Evolutionary conservation across 192 early-diverging fungal genomes (phyloP).

Genomic region (Podila verticillata): DNA sequence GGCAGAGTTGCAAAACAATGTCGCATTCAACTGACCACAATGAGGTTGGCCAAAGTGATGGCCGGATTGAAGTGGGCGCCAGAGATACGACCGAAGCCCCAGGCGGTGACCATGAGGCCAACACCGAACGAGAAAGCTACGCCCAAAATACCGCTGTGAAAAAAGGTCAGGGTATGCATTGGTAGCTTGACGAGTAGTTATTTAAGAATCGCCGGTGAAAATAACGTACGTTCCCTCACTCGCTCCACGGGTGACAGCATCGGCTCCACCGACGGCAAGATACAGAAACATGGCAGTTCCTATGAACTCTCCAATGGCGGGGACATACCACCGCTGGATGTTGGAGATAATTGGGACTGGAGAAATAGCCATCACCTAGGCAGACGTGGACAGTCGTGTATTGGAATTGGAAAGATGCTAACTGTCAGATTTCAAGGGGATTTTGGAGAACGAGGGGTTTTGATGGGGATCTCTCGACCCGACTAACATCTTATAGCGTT

Average conservation of each 20-base stretch:
- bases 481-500: too few species aligned
- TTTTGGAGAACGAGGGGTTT: too few species aligned
- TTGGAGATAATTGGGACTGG: neutral
- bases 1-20: too few species aligned
- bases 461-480: too few species aligned
- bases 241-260: constrained; percentile 30
- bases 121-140: constrained; percentile 58
- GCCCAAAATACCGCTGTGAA: constrained; percentile 22
- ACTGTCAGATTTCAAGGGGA: too few species aligned
- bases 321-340: constrained; percentile 26
- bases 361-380: neutral
- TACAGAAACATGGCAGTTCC: constrained; percentile 53
- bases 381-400: neutral
- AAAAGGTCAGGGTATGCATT: too few species aligned
- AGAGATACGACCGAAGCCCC: constrained; percentile 57
- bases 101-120: constrained; percentile 57
- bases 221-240: constrained; percentile 22
- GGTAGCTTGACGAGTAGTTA: neutral
- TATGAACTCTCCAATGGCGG: constrained; percentile 49
- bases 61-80: constrained; percentile 73
- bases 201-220: too few species aligned
- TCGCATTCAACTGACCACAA: constrained; percentile 53
- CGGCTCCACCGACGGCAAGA: constrained; percentile 49
- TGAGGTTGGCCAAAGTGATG: constrained; percentile 61
- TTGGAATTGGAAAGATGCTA: too few species aligned